phyloP scores from a whole-genome alignment of 2,329 filamentous ascomycete genomes.

The Trichoderma asperellum region DNA sequence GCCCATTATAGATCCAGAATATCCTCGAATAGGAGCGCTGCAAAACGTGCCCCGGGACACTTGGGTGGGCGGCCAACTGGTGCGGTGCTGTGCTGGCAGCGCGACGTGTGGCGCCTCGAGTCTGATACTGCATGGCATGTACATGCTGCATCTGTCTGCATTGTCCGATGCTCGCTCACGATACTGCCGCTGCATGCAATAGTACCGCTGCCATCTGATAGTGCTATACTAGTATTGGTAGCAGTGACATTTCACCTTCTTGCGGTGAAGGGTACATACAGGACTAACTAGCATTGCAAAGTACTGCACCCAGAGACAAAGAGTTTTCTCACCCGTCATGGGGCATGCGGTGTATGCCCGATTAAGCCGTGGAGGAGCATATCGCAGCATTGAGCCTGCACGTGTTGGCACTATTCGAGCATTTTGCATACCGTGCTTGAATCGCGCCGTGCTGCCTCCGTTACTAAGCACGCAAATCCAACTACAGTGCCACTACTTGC shows the following conservation, averaged over 20 bases:
- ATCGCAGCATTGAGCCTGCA: background rate
- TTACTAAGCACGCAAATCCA: background rate
- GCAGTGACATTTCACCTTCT: background rate
- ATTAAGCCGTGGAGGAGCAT: background rate
- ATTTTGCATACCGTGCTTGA: too few species aligned
- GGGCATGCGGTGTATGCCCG: background rate
- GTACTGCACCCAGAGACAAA: background rate
- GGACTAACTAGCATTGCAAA: background rate
- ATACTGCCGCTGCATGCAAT: background rate
- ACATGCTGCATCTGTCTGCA: background rate
- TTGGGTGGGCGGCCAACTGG: constrained; percentile 16
- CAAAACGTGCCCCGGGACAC: constrained; percentile 24
- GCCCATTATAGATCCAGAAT: constrained; percentile 1
- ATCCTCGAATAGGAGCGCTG: constrained; percentile 29
- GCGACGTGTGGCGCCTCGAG: constrained; percentile 25
- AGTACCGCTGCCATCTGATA: background rate
- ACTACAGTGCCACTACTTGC: background rate
- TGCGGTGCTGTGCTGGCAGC: constrained; percentile 31
- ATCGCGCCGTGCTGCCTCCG: too few species aligned
- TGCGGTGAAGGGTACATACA: background rate
- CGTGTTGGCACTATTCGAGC: background rate
- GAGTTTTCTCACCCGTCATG: background rate
- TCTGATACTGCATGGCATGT: background rate
- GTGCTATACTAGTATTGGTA: background rate
- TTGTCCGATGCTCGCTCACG: constrained; percentile 1